These are phyloP conservation scores for Thelonectria rubi DNA, from an alignment of 2,329 filamentous ascomycete species.

Conservation along the genomic window DNA sequence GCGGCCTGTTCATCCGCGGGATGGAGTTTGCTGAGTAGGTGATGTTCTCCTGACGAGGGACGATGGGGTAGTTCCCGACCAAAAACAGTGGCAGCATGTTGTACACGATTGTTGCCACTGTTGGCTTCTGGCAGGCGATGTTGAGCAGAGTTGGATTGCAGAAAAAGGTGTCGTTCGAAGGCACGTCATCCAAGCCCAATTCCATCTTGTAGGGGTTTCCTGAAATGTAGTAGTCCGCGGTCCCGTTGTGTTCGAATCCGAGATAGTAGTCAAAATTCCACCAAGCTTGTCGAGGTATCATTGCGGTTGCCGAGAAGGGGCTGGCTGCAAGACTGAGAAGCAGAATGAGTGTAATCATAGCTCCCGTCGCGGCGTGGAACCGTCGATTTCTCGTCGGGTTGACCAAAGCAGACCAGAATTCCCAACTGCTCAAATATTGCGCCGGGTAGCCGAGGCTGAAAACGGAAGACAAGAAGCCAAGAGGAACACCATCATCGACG, in stretches of 20 bases:
- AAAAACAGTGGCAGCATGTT: neutral
- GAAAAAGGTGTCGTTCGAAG: neutral
- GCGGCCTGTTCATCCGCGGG: neutral
- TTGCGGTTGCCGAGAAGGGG: constrained; percentile 15
- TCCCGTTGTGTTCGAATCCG: too few species aligned
- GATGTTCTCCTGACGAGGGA: neutral
- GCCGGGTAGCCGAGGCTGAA: constrained; percentile 13
- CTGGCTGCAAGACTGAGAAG: constrained; percentile 2
- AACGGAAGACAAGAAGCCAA: constrained; percentile 12
- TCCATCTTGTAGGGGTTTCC: neutral
- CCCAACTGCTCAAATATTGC: constrained; percentile 6
- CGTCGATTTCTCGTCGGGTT: neutral
- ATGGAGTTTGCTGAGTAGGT: neutral
- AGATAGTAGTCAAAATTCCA: neutral
- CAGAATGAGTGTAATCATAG: neutral
- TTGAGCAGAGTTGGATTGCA: neutral
- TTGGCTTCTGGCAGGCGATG: neutral
- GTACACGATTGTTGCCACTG: neutral
- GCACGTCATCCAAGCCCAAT: neutral
- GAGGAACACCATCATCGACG: neutral
- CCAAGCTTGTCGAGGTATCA: constrained; percentile 19
- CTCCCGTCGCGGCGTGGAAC: neutral
- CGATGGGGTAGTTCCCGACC: neutral
- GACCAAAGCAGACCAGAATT: constrained; percentile 8
- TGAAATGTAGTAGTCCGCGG: neutral